These are phyloP conservation scores for Triticum aestivum DNA, from an alignment of 176 grass and related monocot species.

Conservation along the genomic window IWGSC_CS_RefSeq_v2.1 NC_057797.1:11327474-11327973, in stretches of 20 bases:
- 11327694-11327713: not conserved
- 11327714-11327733: not conserved
- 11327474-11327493: not conserved
- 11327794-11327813: slow-evolving; percentile 8
- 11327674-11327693: not conserved
- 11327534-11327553: not conserved
- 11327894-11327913: not conserved
- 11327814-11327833: not conserved
- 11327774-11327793: not conserved
- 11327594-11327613: not conserved
- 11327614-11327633: not conserved
- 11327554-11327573: not conserved
- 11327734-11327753: not conserved
- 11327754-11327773: not conserved
- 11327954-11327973: too few relatives aligned
- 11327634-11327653: not conserved
- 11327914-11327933: not conserved
- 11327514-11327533: not conserved
- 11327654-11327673: not conserved
- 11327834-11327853: not conserved
- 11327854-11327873: slow-evolving; percentile 23
- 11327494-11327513: not conserved
- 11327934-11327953: too few relatives aligned
- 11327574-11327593: not conserved
- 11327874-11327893: slow-evolving; percentile 14